phyloP scores from a whole-genome alignment of 331 rosid genomes.

The Spiraea crenata region DNA sequence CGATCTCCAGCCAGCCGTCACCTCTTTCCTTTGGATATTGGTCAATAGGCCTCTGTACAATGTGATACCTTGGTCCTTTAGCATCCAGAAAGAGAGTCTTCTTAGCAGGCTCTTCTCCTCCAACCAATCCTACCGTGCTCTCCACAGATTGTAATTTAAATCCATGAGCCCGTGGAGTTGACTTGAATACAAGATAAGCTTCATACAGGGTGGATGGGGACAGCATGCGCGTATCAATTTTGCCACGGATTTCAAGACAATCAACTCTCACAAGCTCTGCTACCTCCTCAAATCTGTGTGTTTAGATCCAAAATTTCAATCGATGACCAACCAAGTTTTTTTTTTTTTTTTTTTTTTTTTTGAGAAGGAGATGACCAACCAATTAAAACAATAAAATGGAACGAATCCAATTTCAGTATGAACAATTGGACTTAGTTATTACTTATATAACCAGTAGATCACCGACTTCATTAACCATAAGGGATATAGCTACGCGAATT shows the following conservation, averaged over 20 bases:
- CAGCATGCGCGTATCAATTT: conserved; percentile 31
- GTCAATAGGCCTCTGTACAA: conserved; percentile 23
- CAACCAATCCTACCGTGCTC: conserved; percentile 40
- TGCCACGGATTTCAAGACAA: conserved; percentile 54
- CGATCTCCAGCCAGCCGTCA: conserved; percentile 67
- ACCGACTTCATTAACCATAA: too few relatives aligned
- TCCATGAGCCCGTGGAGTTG: conserved; percentile 23
- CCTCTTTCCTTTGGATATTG: conserved; percentile 32
- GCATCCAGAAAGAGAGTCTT: conserved; percentile 39
- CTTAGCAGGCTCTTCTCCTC: conserved; percentile 21
- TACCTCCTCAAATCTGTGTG: conserved; percentile 45
- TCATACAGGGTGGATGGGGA: conserved; percentile 45
- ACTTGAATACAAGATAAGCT: conserved; percentile 56
- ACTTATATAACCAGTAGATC: too few relatives aligned
- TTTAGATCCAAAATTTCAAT: neutral
- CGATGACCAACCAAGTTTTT: neutral
- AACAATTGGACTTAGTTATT: too few relatives aligned
- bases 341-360: too few relatives aligned
- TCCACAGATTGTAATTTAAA: conserved; percentile 23
- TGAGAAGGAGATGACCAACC: neutral
- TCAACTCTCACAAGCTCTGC: conserved; percentile 45
- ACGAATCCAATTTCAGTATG: too few relatives aligned
- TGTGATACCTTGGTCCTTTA: conserved; percentile 17
- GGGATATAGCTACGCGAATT: too few relatives aligned
- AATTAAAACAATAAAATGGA: neutral